Percentiles rank a stretch among this genome's conserved stretches.
Conservation (phyloP, 2,329 filamentous ascomycete species). For the Aureobasidium sp. region DNA sequence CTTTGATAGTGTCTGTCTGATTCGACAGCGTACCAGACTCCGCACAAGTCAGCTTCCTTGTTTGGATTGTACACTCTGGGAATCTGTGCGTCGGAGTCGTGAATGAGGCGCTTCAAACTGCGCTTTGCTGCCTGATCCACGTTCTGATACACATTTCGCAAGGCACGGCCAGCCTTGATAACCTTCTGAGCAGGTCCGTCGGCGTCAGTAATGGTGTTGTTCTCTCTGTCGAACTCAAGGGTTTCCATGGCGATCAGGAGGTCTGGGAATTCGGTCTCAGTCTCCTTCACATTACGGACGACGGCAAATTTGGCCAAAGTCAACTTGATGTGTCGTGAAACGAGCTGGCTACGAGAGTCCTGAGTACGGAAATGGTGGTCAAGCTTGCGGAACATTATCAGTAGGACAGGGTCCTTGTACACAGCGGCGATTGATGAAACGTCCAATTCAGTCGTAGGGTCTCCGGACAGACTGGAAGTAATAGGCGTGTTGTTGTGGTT, state of each 20-base stretch:
- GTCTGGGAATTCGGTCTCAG: background rate
- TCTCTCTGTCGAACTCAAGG: background rate
- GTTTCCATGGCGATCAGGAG: background rate
- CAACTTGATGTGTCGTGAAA: background rate
- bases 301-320: background rate
- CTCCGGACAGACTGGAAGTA: background rate
- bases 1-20: background rate
- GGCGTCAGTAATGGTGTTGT: background rate
- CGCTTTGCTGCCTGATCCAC: background rate
- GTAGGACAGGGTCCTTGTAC: background rate
- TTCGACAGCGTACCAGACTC: background rate
- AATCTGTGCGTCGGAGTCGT: background rate
- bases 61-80: background rate
- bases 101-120: background rate
- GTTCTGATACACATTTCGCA: background rate
- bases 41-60: background rate
- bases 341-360: background rate
- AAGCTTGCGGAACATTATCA: background rate
- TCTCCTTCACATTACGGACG: background rate
- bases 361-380: background rate
- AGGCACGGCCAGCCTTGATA: background rate
- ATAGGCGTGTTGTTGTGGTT: background rate
- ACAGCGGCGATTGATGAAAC: background rate
- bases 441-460: background rate
- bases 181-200: background rate